These are phyloP conservation scores for Calonectria hongkongensis DNA, from an alignment of 2,329 filamentous ascomycete genomes.

Conservation along the genomic window DNA sequence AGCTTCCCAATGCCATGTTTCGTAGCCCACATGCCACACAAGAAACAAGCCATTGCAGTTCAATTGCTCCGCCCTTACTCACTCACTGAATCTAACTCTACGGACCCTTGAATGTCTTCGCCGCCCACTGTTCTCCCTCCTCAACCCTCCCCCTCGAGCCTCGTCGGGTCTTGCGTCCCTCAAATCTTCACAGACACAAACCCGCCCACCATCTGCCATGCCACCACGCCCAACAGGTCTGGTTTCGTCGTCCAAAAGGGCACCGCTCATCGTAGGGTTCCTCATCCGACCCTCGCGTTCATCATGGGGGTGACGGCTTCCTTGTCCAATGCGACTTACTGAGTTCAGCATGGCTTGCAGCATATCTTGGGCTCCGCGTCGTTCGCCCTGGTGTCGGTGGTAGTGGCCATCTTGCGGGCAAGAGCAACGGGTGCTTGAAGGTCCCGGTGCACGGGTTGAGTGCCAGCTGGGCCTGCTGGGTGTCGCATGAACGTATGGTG, in stretches of 20 bases:
- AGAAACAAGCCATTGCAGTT: conserved; percentile 2
- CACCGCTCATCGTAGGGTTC: conserved; percentile 1
- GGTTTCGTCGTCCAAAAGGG: neutral
- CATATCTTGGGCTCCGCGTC: conserved; percentile 4
- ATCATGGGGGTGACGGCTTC: neutral
- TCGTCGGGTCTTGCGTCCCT: neutral
- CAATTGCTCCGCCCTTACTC: neutral
- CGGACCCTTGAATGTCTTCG: neutral
- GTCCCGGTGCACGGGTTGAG: too few species aligned
- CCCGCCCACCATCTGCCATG: neutral
- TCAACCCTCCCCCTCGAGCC: conserved; percentile 4
- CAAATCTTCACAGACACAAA: neutral
- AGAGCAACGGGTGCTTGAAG: neutral
- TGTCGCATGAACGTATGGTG: neutral
- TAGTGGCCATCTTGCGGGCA: neutral
- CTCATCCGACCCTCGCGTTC: neutral
- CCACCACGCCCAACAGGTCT: neutral
- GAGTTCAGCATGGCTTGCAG: conserved; percentile 18
- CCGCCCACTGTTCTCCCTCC: neutral
- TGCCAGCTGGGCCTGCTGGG: neutral
- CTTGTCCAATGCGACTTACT: neutral
- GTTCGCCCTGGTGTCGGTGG: conserved; percentile 4
- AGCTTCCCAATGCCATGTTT: neutral
- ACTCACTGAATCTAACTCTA: conserved; percentile 30
- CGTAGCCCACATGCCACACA: neutral